A percentile compares a stretch with the other conserved stretches of the same genome.
These are phyloP conservation scores for Boletus barrowsii DNA, from an alignment of 768 basidiomycete genomes.

Conservation along the genomic window DNA sequence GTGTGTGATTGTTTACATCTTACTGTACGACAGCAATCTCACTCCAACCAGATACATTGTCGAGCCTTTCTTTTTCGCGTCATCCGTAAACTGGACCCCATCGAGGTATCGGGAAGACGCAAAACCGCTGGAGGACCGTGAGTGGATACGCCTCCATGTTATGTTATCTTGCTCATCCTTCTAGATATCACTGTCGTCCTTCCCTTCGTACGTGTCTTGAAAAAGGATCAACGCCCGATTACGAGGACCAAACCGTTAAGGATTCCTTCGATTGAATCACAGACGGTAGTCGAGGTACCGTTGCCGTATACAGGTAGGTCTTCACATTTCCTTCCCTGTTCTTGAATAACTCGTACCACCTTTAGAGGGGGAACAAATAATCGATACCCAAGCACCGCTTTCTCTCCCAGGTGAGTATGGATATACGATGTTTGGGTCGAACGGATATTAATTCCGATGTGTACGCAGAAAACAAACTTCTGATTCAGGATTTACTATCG, in stretches of 20 bases:
- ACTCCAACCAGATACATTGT: conserved; percentile 34
- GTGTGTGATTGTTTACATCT: conserved; percentile 19
- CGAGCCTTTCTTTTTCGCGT: conserved; percentile 45
- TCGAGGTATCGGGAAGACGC: conserved; percentile 40
- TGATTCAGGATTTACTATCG: conserved; percentile 35
- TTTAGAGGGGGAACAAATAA: conserved; percentile 19
- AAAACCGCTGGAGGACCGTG: conserved; percentile 36
- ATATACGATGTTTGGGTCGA: neutral
- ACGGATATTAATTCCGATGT: neutral
- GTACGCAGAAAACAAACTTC: conserved; percentile 13
- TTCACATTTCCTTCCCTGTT: neutral
- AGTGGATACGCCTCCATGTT: conserved; percentile 16
- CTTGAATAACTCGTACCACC: neutral
- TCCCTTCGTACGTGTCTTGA: conserved; percentile 39
- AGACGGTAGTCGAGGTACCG: neutral
- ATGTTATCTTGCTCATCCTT: neutral
- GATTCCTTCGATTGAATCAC: conserved; percentile 1
- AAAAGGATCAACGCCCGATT: conserved; percentile 27
- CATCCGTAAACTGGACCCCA: conserved; percentile 41
- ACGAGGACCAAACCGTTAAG: conserved; percentile 12
- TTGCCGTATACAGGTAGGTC: conserved; percentile 14
- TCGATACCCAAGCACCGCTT: conserved; percentile 33
- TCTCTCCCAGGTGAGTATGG: conserved; percentile 15
- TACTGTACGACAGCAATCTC: neutral
- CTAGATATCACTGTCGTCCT: conserved; percentile 44